These are phyloP conservation scores for Teratosphaeria destructans DNA, from an alignment of 2,329 filamentous ascomycete genomes.

Conservation along the genomic window DNA sequence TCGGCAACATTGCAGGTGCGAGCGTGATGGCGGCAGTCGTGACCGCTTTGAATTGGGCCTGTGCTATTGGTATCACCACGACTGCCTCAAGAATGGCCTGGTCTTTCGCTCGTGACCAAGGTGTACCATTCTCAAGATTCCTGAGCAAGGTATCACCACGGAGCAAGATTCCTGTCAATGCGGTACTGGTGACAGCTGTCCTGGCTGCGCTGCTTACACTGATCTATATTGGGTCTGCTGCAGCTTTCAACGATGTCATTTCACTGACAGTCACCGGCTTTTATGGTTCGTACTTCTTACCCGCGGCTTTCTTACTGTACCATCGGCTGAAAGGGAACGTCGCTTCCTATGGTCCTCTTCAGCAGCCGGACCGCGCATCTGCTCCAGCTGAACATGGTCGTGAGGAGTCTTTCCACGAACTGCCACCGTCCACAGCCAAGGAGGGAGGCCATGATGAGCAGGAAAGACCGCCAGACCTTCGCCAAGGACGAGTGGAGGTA, in stretches of 20 bases:
- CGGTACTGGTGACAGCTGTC: constrained; percentile 39
- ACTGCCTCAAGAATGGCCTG: constrained; percentile 33
- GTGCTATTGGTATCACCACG: constrained; percentile 27
- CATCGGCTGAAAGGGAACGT: constrained; percentile 31
- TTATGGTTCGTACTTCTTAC: constrained; percentile 35
- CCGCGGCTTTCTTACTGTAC: constrained; percentile 31
- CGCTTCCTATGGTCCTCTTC: constrained; percentile 22
- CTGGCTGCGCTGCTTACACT: constrained; percentile 37
- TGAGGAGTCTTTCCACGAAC: background rate
- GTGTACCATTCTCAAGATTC: constrained; percentile 28
- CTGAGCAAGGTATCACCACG: constrained; percentile 24
- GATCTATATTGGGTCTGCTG: constrained; percentile 33
- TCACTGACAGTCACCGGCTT: constrained; percentile 35
- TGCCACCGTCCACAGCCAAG: background rate
- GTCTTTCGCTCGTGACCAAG: constrained; percentile 34
- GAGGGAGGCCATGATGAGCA: background rate
- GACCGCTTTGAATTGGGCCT: constrained; percentile 23
- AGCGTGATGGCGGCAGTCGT: constrained; percentile 39
- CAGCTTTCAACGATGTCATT: constrained; percentile 37
- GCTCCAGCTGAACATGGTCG: background rate
- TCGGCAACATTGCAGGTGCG: constrained; percentile 32
- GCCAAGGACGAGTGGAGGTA: constrained; percentile 4
- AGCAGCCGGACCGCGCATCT: constrained; percentile 9
- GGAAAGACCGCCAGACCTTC: constrained; percentile 1
- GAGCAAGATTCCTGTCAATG: constrained; percentile 21